A percentile compares a stretch with the other conserved stretches of the same genome.
Evolutionary conservation across 495 filamentous ascomycete species (phyloP).

Genomic region (Bacidia gigantensis): DNA sequence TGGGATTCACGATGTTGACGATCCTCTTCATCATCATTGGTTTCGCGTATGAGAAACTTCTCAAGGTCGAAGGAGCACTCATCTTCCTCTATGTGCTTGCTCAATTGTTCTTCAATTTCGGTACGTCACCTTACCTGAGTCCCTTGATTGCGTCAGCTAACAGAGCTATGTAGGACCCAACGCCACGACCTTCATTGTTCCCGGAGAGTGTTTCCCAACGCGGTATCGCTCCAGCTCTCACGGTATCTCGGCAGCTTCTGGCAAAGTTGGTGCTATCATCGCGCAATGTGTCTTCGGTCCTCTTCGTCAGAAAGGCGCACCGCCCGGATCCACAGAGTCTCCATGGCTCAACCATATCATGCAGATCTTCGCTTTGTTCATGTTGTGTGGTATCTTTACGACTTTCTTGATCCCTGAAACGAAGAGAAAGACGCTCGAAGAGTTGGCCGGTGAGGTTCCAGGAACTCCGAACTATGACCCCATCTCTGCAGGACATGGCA

Average conservation of each 20-base stretch:
- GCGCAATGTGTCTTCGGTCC: slow-evolving; percentile 36
- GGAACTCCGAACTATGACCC: slow-evolving; percentile 18
- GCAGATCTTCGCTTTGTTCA: slow-evolving; percentile 70
- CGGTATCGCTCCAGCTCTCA: slow-evolving; percentile 74
- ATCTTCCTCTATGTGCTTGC: slow-evolving; percentile 60
- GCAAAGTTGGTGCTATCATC: slow-evolving; percentile 69
- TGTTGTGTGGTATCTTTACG: slow-evolving; percentile 56
- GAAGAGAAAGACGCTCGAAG: slow-evolving; percentile 53
- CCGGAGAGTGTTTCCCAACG: slow-evolving; percentile 82
- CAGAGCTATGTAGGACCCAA: slow-evolving; percentile 48
- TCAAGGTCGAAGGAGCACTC: slow-evolving; percentile 24
- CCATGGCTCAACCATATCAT: slow-evolving; percentile 72
- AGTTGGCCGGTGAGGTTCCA: slow-evolving; percentile 37
- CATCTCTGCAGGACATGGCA: slow-evolving; percentile 3
- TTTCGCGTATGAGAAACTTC: slow-evolving; percentile 48
- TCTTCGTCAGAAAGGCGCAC: slow-evolving; percentile 28
- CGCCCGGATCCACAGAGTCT: slow-evolving; percentile 23
- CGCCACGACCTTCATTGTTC: slow-evolving; percentile 79
- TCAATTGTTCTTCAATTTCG: slow-evolving; percentile 82
- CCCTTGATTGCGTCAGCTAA: background rate
- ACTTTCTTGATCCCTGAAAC: slow-evolving; percentile 61
- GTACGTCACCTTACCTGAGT: background rate
- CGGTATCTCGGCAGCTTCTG: slow-evolving; percentile 68
- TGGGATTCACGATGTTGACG: slow-evolving; percentile 61
- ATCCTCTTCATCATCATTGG: slow-evolving; percentile 66